Conservation (phyloP, 2,329 filamentous ascomycete genomes). For the Dactylonectria estremocensis region DNA sequence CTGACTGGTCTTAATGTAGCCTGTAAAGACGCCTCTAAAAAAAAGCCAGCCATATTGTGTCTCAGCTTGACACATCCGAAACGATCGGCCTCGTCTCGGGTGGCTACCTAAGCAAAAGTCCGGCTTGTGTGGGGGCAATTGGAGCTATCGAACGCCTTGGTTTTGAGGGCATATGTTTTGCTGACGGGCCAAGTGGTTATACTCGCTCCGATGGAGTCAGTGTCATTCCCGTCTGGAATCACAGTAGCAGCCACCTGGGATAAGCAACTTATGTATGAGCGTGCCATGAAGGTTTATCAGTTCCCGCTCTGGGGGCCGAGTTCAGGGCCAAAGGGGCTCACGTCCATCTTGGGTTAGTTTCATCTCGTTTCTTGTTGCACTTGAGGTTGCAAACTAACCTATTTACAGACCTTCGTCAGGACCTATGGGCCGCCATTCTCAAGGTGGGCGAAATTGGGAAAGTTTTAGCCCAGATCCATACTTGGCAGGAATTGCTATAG, state of each 20-base stretch:
- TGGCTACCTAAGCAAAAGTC: slow-evolving; percentile 9
- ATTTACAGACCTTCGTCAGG: slow-evolving; percentile 34
- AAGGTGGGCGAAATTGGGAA: slow-evolving; percentile 71
- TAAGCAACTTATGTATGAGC: slow-evolving; percentile 1
- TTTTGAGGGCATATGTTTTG: slow-evolving; percentile 17
- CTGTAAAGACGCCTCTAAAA: too few relatives aligned
- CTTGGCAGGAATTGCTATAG: slow-evolving; percentile 73
- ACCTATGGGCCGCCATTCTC: slow-evolving; percentile 56
- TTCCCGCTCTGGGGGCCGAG: slow-evolving; percentile 4
- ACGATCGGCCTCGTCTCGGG: slow-evolving; percentile 16
- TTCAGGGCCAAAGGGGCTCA: slow-evolving; percentile 11
- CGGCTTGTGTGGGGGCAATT: too few relatives aligned
- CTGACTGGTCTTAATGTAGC: background rate
- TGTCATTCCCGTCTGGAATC: slow-evolving; percentile 12
- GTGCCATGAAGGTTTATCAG: too few relatives aligned
- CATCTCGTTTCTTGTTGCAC: background rate
- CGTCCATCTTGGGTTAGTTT: background rate
- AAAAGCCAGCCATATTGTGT: slow-evolving; percentile 5
- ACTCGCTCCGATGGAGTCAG: slow-evolving; percentile 59
- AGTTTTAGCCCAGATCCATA: slow-evolving; percentile 78
- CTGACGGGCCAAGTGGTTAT: slow-evolving; percentile 36
- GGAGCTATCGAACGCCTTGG: slow-evolving; percentile 10
- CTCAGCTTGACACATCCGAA: slow-evolving; percentile 7
- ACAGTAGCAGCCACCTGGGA: slow-evolving; percentile 13
- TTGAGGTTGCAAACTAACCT: background rate